Conservation (phyloP, 2,329 filamentous ascomycete species). For the Chrysoporthe cubensis region DNA sequence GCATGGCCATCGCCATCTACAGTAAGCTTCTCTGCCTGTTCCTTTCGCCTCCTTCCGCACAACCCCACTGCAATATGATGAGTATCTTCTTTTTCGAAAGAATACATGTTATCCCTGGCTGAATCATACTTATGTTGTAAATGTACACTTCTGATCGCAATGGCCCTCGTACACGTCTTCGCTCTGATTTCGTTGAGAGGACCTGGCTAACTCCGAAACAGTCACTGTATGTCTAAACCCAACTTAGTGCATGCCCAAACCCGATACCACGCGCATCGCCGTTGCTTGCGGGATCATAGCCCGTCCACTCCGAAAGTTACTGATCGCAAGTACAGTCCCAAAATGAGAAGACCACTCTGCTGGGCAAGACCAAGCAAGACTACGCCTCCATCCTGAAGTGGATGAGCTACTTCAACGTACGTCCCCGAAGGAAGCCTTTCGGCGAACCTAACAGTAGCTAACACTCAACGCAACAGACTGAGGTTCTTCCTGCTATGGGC, state of each 20-base stretch:
- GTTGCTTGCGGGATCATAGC: too few relatives aligned
- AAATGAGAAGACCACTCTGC: conserved; percentile 99
- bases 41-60: conserved; percentile 27
- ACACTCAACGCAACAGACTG: conserved; percentile 44
- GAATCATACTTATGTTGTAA: conserved; percentile 85
- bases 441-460: conserved; percentile 6
- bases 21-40: conserved; percentile 66
- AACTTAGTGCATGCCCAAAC: not conserved
- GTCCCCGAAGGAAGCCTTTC: not conserved
- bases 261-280: conserved; percentile 31
- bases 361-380: conserved; percentile 99
- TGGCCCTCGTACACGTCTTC: conserved; percentile 34
- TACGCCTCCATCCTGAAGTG: conserved; percentile 97
- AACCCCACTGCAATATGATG: conserved; percentile 58
- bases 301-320: not conserved
- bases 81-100: conserved; percentile 71
- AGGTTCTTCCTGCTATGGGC: conserved; percentile 75
- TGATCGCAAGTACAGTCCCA: conserved; percentile 61
- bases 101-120: conserved; percentile 96
- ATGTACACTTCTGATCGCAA: conserved; percentile 73
- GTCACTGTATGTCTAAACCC: conserved; percentile 26
- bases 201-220: conserved; percentile 37
- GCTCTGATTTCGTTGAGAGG: conserved; percentile 36
- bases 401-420: conserved; percentile 91
- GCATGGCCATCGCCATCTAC: conserved; percentile 96